A percentile compares a stretch with the other conserved stretches of the same genome.
Conservation (phyloP, 163 green algal genomes). For the Volvox carteri region DNA sequence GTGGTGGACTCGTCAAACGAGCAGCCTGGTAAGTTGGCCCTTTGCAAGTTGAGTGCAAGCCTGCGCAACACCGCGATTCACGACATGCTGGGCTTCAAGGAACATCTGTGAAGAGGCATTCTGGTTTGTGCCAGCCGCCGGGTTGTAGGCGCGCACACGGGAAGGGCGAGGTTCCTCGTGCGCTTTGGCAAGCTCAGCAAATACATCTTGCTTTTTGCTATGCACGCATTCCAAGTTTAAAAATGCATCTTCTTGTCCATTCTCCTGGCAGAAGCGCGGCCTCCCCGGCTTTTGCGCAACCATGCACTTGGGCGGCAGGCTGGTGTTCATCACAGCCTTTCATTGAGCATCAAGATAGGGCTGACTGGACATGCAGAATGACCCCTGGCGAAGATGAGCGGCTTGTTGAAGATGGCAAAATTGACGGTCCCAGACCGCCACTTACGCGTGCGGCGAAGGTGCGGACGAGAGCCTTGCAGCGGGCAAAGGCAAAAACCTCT, state of each 20-base stretch:
- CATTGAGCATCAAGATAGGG: neutral
- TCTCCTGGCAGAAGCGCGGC: neutral
- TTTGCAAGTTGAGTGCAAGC: neutral
- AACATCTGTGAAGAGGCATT: neutral
- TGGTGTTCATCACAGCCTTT: neutral
- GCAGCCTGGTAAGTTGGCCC: neutral
- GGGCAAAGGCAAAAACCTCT: neutral
- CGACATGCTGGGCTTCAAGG: neutral
- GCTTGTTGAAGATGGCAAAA: neutral
- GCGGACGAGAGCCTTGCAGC: neutral
- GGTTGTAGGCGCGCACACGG: neutral
- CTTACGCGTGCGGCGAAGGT: neutral
- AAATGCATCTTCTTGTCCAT: neutral
- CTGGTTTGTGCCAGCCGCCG: neutral
- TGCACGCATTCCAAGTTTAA: no score
- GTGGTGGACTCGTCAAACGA: conserved; percentile 30
- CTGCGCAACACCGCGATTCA: neutral
- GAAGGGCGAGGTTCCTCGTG: neutral
- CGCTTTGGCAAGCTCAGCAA: neutral
- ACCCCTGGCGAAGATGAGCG: neutral
- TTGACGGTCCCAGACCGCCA: neutral
- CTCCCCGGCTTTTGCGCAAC: neutral
- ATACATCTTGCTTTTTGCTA: no score
- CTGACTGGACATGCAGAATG: conserved; percentile 17
- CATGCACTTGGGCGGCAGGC: neutral